A percentile compares a stretch with the other conserved stretches of the same genome.
These are phyloP conservation scores for Hydrangea macrophylla DNA, from an alignment of 148 eudicot species.

Conservation along the genomic window DNA sequence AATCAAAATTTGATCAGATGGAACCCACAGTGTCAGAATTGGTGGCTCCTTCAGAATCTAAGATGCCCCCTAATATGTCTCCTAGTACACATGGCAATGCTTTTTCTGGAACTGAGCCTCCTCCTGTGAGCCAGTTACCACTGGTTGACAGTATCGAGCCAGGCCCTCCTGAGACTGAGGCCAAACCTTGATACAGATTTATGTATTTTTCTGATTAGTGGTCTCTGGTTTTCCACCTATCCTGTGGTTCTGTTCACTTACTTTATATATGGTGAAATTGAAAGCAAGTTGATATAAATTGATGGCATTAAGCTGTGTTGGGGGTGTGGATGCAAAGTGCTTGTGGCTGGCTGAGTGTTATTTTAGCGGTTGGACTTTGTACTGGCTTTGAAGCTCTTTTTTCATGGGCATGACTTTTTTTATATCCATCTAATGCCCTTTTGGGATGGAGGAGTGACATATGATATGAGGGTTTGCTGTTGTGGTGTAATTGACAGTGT, in stretches of 20 bases:
- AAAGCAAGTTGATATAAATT: neutral
- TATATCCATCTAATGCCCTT: neutral
- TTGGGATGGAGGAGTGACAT: constrained; percentile 3
- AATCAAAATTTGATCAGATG: constrained; percentile 48
- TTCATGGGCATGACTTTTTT: neutral
- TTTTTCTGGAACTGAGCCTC: constrained; percentile 27
- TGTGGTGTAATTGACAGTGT: neutral
- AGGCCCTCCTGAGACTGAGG: constrained; percentile 6
- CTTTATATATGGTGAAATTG: neutral
- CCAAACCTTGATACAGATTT: neutral
- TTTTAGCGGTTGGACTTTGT: constrained; percentile 1
- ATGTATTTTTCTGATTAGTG: neutral
- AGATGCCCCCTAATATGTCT: constrained; percentile 24
- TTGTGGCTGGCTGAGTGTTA: neutral
- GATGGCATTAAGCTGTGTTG: neutral
- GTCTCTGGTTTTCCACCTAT: neutral
- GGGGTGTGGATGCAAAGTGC: no score
- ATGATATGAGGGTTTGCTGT: neutral
- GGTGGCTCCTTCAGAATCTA: constrained; percentile 22
- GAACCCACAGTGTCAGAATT: constrained; percentile 23
- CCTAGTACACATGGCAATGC: constrained; percentile 18
- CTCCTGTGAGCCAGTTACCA: constrained; percentile 11
- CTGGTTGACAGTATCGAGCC: constrained; percentile 12
- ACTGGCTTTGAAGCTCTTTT: neutral
- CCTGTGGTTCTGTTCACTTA: neutral